Conservation (phyloP, 768 basidiomycete species). For the Thelephora aurantiotincta region DNA sequence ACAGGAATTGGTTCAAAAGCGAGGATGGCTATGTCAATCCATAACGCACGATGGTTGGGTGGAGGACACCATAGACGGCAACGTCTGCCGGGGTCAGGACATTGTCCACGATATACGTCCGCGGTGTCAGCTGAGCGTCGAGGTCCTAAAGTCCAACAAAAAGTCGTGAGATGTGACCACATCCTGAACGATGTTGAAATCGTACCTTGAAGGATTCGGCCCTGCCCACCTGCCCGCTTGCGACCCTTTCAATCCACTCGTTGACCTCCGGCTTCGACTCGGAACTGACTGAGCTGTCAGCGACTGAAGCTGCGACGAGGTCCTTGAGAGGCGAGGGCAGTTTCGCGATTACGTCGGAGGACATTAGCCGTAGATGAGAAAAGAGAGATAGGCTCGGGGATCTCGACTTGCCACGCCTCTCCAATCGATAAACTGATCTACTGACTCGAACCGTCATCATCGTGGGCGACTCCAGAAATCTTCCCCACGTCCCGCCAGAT, state of each 20-base stretch:
- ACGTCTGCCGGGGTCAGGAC: constrained; percentile 83
- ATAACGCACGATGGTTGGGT: constrained; percentile 58
- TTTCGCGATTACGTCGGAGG: constrained; percentile 12
- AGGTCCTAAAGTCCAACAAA: constrained; percentile 36
- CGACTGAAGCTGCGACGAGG: constrained; percentile 30
- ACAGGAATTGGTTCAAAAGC: neutral
- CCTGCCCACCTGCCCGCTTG: constrained; percentile 31
- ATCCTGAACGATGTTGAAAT: neutral
- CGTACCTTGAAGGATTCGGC: constrained; percentile 36
- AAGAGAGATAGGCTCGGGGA: neutral
- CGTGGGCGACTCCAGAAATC: too few species aligned
- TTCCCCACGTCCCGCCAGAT: too few species aligned
- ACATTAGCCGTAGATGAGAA: constrained; percentile 11
- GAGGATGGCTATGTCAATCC: neutral
- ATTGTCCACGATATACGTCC: constrained; percentile 79
- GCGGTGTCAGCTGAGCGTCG: constrained; percentile 52
- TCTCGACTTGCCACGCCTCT: neutral
- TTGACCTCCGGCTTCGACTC: constrained; percentile 49
- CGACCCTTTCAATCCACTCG: constrained; percentile 58
- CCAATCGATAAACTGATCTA: constrained; percentile 4
- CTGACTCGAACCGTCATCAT: neutral
- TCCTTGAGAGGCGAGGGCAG: constrained; percentile 22
- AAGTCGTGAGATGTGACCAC: neutral
- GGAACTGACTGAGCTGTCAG: constrained; percentile 38
- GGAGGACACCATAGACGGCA: constrained; percentile 79